Base-by-base conservation (phyloP, 2,329 filamentous ascomycete species). In the Monilinia polystroma region DNA sequence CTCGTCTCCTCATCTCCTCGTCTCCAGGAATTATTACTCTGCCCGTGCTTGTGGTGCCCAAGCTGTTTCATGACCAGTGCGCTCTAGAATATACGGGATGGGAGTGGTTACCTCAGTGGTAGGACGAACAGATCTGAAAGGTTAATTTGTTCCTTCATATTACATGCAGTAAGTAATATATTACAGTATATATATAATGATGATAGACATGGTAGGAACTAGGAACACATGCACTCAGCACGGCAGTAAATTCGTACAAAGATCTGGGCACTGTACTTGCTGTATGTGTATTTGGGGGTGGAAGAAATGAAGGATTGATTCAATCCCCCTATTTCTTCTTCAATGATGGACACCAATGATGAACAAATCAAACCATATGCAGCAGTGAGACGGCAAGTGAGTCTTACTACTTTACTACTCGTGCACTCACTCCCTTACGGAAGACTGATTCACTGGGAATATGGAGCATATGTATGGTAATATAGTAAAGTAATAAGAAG, bases 21-120 rank as follows among this genome's bases (percentile, higher is more conserved):
- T 57, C n/a, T 32, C 51, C 69, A 73, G 68, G 45, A 60, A 60
- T 49, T 45, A 8, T 51, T 38, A 23, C 23, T 20, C 32, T 49
- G 57, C n/a, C 43, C 57, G 57, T 59, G 57, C 57, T 49, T 32
- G 57, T 47, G 56, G 45, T 60, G 57, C 57, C 57, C 26, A 51
- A 49, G 57, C 57, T 60, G 57, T 60, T 60, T 60, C 57, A 60
- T 60, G 57, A 51, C 57, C 57, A 49, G 35, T 60, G 43, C 57
- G 45, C 57, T 23, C 29, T 35, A 35, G 32, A 35, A 35, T 35
- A 43, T 43, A 38, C 29, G 43, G 45, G 57, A 60, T 51, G 49
- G 43, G 43, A 60, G 57, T 18, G 57, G n/a, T 51, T 10, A 14
- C 38, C 12, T 41, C 38, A 41, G 38, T 41, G 45, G 45, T 59